Evolutionary conservation across 164 flowering plant genomes (phyloP), one percentile per base, ranked within the genome.

Genomic region (Cinnamomum micranthum): DNA sequence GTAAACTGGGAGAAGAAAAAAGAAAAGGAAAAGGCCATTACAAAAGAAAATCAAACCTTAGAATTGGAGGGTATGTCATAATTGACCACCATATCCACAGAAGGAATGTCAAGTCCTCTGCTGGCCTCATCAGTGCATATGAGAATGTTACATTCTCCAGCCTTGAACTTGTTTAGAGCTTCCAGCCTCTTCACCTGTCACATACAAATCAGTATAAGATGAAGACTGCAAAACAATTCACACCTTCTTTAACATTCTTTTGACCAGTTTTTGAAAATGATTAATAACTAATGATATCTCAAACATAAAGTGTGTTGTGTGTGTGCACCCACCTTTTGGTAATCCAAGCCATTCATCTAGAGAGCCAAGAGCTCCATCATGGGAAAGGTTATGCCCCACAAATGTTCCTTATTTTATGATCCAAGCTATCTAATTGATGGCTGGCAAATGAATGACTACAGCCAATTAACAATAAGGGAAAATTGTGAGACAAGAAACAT

Each of bases 111-210:
- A 64, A 95, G 94, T 47, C 97, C 99, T 81, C 97, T 89, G 77
- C 99, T 89, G 24, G 97, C 98, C 76, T 93, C 97, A 83, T 95
- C 97, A 52, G 99, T 95, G 85, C 94, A 90, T 15, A 95, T 79
- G 62, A 95, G 95, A 75, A 92, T 83, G 74, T 88, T 92, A 75
- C 92, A 95, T 58, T 93, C 96, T 73, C 98, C 97, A 33, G 93
- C 88, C 82, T 92, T 95, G 81, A 95, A 95, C 82, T 87, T 85
- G 86, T 93, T 92, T 65, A 93, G 78, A 52, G 97, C 94, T 64
- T 91, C 97, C 74, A 91, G 87, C 79, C 98, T 87, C 76, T 92
- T 95, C 20, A 88, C 70, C 99, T 93, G 87, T 66, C 72, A 80
- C 35, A 6, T 7, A 9, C 10, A 41, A 65, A 59, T 47, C 55